A percentile compares a stretch with the other conserved stretches of the same genome.
Evolutionary conservation across 192 early-diverging fungal species (phyloP).

Genomic region (Coemansia erecta): DNA sequence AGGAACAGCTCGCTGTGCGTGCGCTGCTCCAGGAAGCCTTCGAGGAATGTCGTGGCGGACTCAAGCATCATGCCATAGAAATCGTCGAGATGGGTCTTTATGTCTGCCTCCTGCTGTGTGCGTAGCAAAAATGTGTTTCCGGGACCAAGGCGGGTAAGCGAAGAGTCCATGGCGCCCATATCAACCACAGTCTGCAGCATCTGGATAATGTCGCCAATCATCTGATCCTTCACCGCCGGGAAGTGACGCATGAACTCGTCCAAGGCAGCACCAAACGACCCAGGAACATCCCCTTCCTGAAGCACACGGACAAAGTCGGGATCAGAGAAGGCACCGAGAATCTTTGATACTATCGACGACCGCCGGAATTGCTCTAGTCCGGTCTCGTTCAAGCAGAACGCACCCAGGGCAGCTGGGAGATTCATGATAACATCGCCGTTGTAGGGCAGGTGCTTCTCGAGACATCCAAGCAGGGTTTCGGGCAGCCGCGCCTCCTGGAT

Average conservation of each 20-base stretch:
- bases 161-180: slow-evolving; percentile 56
- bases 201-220: slow-evolving; percentile 66
- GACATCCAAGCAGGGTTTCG: slow-evolving; percentile 70
- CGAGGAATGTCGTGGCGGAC: slow-evolving; percentile 52
- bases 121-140: slow-evolving; percentile 47
- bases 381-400: slow-evolving; percentile 86
- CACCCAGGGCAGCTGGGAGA: slow-evolving; percentile 91
- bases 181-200: slow-evolving; percentile 68
- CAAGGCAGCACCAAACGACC: slow-evolving; percentile 78
- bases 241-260: slow-evolving; percentile 98
- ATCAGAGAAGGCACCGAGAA: slow-evolving; percentile 74
- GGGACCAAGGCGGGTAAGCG: slow-evolving; percentile 26
- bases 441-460: slow-evolving; percentile 70
- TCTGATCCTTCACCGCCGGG: slow-evolving; percentile 71
- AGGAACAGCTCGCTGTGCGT: slow-evolving; percentile 44
- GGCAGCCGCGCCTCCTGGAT: slow-evolving; percentile 91
- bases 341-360: slow-evolving; percentile 67
- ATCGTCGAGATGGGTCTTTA: slow-evolving; percentile 56
- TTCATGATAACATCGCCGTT: slow-evolving; percentile 78
- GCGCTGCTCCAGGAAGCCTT: slow-evolving; percentile 51
- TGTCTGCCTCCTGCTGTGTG: slow-evolving; percentile 36
- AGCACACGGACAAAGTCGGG: slow-evolving; percentile 74
- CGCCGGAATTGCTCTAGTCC: slow-evolving; percentile 84
- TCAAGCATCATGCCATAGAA: slow-evolving; percentile 57
- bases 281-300: slow-evolving; percentile 79